Base-by-base conservation (phyloP, 805 yeast genomes). In the Saccharomycopsis sp. region DNA sequence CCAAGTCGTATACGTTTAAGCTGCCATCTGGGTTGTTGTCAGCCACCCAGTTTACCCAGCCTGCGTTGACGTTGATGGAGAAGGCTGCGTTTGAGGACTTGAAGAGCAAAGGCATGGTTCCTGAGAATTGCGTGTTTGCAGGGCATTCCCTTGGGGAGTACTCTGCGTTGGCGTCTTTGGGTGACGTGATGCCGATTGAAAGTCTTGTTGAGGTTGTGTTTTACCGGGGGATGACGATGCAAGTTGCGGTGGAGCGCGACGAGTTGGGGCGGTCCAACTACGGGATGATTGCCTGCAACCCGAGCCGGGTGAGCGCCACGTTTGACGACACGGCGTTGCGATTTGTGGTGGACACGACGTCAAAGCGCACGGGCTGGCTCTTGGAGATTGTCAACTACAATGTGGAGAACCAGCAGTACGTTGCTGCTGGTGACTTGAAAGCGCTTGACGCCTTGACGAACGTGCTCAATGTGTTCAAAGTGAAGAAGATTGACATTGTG, bases 151-250 rank as follows among this genome's bases (percentile, higher is more conserved):
- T 92, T 54, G 99, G 99, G 70, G 99, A 92, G 66, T 92, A 92
- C 63, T 92, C 96, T 52, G 97, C 99, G 12, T 74, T 92, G 58
- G 86, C 97, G 13, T 87, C 98, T 20, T 71, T 92, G 56, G 98
- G 96, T 41, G 95, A 92, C 61, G 96, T 94, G 45, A 89, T 92
- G 97, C 95, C 97, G 36, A 87, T 92, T 54, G 98, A 92, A 68
- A 82, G 94, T 4, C 72, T 89, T 53, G 96, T 89, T 49, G 97
- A 89, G 63, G 94, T 89, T 62, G 97, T 89, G 41, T 92, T 92
- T 75, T 94, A 92, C 75, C 81, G 99, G 72, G 99, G 99, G 75
- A 92, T 92, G 97, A 94, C 99, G 37, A 92, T 92, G 99, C 98
- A 92, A 71, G 98, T 92, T 51, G 98, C 98, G 36, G 99, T 92